A percentile compares a stretch with the other conserved stretches of the same genome.
Evolutionary conservation across 768 basidiomycete genomes (phyloP).

Genomic region (Rhizopogon vinicolor): DNA sequence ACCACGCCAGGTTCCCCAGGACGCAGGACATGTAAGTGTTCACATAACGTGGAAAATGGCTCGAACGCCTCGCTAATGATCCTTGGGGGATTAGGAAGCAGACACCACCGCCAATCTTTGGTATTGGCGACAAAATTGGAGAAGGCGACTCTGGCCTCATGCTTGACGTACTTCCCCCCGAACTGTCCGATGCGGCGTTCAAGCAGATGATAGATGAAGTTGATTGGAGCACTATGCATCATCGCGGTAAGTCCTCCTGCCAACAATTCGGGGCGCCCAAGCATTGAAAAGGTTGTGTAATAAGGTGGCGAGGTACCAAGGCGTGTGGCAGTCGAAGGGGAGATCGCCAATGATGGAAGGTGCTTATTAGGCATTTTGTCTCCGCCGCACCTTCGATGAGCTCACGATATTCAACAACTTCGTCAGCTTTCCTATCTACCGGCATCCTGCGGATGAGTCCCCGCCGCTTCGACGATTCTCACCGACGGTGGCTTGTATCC

Average conservation of each 20-base stretch:
- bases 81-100: background rate
- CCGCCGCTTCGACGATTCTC: conserved; percentile 66
- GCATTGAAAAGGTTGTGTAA: background rate
- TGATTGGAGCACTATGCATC: conserved; percentile 68
- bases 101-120: conserved; percentile 16
- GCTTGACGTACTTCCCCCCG: conserved; percentile 49
- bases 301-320: conserved; percentile 72
- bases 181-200: conserved; percentile 53
- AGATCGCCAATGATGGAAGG: conserved; percentile 48
- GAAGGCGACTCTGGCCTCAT: conserved; percentile 68
- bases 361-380: conserved; percentile 19
- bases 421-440: conserved; percentile 68
- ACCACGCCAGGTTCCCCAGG: background rate
- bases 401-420: background rate
- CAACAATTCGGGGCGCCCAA: background rate
- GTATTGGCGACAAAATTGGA: conserved; percentile 43
- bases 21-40: background rate
- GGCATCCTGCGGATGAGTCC: conserved; percentile 78
- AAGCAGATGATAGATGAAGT: conserved; percentile 60
- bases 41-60: background rate
- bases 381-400: conserved; percentile 1
- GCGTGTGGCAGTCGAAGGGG: conserved; percentile 58
- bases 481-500: conserved; percentile 62
- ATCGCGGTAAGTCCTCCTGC: conserved; percentile 47
- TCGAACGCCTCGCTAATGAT: background rate